These are phyloP conservation scores for Pichia sp. DNA, from an alignment of 1,139 yeast genomes.

Conservation along the genomic window DNA sequence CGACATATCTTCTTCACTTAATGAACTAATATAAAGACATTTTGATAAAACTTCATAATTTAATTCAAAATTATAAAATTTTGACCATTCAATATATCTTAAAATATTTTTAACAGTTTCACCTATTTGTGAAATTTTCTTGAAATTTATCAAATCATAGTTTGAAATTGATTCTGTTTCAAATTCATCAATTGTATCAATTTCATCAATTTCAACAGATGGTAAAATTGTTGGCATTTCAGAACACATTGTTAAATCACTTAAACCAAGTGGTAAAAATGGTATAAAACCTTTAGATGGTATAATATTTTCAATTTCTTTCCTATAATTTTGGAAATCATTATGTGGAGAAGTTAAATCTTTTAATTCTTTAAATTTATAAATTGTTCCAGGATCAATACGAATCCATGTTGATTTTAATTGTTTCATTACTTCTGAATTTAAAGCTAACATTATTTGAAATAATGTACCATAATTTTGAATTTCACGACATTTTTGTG, in stretches of 20 bases:
- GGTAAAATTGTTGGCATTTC: constrained; percentile 51
- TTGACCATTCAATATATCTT: constrained; percentile 81
- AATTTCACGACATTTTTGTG: constrained; percentile 57
- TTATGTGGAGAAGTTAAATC: constrained; percentile 56
- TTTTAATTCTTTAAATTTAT: constrained; percentile 47
- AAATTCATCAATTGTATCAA: constrained; percentile 8
- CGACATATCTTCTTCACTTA: constrained; percentile 72
- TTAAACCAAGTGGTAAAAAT: constrained; percentile 75
- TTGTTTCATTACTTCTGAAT: constrained; percentile 58
- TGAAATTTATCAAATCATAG: constrained; percentile 56
- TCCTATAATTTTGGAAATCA: constrained; percentile 60
- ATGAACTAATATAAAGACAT: constrained; percentile 72
- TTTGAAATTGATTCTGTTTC: constrained; percentile 28
- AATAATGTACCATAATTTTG: constrained; percentile 84
- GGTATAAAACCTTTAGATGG: constrained; percentile 75
- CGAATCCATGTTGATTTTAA: constrained; percentile 70
- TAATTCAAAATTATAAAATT: constrained; percentile 44
- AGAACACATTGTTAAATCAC: constrained; percentile 75
- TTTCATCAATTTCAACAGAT: constrained; percentile 7
- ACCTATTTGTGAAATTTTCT: constrained; percentile 71
- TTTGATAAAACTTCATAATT: constrained; percentile 65
- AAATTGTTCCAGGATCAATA: constrained; percentile 42
- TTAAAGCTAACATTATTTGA: constrained; percentile 79
- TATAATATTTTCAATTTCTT: constrained; percentile 51
- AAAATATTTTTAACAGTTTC: constrained; percentile 71